phyloP scores from a whole-genome alignment of 805 yeast genomes.

The Barnettozyma californica region DNA sequence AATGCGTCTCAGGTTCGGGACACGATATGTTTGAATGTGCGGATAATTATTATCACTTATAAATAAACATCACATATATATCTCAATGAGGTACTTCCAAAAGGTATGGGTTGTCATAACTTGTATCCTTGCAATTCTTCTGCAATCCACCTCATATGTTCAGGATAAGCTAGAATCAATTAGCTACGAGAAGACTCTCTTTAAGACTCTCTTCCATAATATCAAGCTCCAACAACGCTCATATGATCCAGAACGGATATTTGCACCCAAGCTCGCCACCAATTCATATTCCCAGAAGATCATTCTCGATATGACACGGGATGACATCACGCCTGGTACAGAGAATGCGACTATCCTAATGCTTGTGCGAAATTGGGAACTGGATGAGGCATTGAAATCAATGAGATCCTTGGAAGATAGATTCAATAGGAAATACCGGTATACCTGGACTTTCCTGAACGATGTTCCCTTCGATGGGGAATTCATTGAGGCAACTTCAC shows the following conservation, averaged over 20 bases:
- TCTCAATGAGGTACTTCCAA: constrained; percentile 20
- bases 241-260: constrained; percentile 17
- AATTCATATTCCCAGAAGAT: constrained; percentile 33
- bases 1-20: not conserved
- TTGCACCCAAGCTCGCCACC: constrained; percentile 31
- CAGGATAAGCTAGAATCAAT: constrained; percentile 20
- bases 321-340: constrained; percentile 37
- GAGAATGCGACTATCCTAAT: constrained; percentile 86
- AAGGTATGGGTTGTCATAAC: constrained; percentile 25
- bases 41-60: not conserved
- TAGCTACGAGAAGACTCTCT: constrained; percentile 9
- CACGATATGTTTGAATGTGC: too few species aligned
- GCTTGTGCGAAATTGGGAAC: constrained; percentile 81
- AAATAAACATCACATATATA: not conserved
- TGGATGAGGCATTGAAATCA: constrained; percentile 64
- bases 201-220: constrained; percentile 23
- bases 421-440: constrained; percentile 59
- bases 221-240: constrained; percentile 12
- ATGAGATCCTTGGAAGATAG: constrained; percentile 77
- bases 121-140: constrained; percentile 16
- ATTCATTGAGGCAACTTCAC: constrained; percentile 53
- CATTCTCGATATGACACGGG: constrained; percentile 26
- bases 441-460: constrained; percentile 77
- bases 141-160: constrained; percentile 19
- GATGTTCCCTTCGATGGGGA: constrained; percentile 64